phyloP scores from a whole-genome alignment of 208 protist species.

The Porcisia hertigi region DNA sequence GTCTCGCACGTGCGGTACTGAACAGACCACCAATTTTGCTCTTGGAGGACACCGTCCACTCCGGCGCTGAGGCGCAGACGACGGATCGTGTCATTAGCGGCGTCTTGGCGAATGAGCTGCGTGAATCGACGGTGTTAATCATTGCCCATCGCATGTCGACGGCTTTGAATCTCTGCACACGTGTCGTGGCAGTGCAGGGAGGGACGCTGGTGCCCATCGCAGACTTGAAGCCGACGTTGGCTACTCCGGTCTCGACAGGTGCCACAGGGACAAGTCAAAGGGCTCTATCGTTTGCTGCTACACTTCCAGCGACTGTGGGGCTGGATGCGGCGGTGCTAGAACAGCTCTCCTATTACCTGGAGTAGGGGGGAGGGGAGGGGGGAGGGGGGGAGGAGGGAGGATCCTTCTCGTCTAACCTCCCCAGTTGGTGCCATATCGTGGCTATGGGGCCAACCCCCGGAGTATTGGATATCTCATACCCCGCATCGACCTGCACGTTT shows the following conservation, averaged over 20 bases:
- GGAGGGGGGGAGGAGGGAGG: too few relatives aligned
- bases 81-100: conserved; percentile 83
- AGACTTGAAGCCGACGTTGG: conserved; percentile 11
- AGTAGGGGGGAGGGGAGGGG: not conserved
- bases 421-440: too few relatives aligned
- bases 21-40: conserved; percentile 87
- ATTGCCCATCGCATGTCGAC: conserved; percentile 96
- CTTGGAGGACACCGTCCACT: conserved; percentile 93
- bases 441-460: too few relatives aligned
- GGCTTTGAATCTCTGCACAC: conserved; percentile 84
- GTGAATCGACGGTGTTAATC: conserved; percentile 91
- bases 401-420: not conserved
- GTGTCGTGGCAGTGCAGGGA: conserved; percentile 75
- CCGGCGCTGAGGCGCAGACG: conserved; percentile 63
- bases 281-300: not conserved
- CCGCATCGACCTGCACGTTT: too few relatives aligned
- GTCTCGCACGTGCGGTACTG: conserved; percentile 93
- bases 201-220: conserved; percentile 38
- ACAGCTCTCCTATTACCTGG: conserved; percentile 28
- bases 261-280: not conserved
- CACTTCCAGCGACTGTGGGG: not conserved
- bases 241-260: not conserved
- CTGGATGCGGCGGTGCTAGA: conserved; percentile 19
- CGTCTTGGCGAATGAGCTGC: conserved; percentile 84
- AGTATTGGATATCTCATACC: too few relatives aligned